Percentiles rank a stretch among this genome's conserved stretches.
phyloP scores from a whole-genome alignment of 805 yeast genomes.

The Kuraishia capsulata region DNA sequence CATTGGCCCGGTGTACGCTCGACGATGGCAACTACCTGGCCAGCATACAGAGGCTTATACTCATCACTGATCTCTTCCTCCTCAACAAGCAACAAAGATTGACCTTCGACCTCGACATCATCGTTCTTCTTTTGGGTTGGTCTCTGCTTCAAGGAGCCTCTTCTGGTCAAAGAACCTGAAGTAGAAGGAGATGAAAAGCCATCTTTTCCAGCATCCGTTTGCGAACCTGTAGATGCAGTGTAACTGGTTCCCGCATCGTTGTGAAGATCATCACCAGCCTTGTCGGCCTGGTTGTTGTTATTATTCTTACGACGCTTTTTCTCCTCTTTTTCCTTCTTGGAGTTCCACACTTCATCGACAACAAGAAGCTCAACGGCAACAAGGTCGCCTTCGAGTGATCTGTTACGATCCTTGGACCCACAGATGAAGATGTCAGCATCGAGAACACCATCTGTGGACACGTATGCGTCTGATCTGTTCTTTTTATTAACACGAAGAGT shows the following conservation, averaged over 20 bases:
- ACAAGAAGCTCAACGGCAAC: constrained; percentile 92
- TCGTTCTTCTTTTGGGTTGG: constrained; percentile 97
- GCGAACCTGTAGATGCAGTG: constrained; percentile 15
- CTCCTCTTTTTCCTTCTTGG: constrained; percentile 94
- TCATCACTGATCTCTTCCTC: constrained; percentile 95
- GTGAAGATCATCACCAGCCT: constrained; percentile 58
- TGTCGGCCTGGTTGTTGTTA: constrained; percentile 19
- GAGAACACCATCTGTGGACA: constrained; percentile 89
- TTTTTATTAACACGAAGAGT: constrained; percentile 89
- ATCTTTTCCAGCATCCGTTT: constrained; percentile 14
- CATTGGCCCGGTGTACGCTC: constrained; percentile 97
- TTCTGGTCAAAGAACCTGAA: constrained; percentile 45
- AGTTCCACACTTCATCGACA: constrained; percentile 97
- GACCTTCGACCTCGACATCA: constrained; percentile 98
- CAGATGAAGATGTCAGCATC: constrained; percentile 97
- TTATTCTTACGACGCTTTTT: constrained; percentile 81
- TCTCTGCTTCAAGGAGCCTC: constrained; percentile 87
- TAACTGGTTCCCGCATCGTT: constrained; percentile 66
- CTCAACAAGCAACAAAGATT: constrained; percentile 80
- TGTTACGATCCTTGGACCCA: constrained; percentile 95
- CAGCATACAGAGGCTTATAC: constrained; percentile 89
- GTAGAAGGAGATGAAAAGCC: too few species aligned
- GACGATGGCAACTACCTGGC: constrained; percentile 96
- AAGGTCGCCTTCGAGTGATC: constrained; percentile 93
- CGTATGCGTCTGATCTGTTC: constrained; percentile 96